Percentiles rank a stretch among this genome's conserved stretches.
These are phyloP conservation scores for Ganoderma boninense DNA, from an alignment of 1,284 basidiomycete species.

Conservation along the genomic window DNA sequence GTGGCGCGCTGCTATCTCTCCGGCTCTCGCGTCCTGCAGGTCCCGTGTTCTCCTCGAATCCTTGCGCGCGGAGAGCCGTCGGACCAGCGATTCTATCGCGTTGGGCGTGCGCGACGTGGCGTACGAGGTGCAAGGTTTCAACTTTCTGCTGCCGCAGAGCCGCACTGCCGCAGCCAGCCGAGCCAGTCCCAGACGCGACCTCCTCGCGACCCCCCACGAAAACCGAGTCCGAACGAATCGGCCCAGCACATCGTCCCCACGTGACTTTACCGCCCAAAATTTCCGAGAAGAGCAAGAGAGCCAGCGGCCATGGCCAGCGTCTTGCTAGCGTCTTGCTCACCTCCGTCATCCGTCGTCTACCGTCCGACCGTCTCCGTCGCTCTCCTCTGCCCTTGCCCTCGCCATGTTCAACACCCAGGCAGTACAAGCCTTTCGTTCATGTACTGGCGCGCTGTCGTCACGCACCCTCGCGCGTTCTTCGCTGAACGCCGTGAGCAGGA, in stretches of 20 bases:
- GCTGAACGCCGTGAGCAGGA: conserved; percentile 36
- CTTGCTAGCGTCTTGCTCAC: conserved; percentile 36
- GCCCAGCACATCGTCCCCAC: conserved; percentile 20
- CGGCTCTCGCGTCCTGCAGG: conserved; percentile 20
- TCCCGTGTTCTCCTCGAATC: conserved; percentile 12
- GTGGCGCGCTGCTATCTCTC: conserved; percentile 28
- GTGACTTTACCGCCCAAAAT: conserved; percentile 32
- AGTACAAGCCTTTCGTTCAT: conserved; percentile 62
- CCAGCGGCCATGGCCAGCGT: conserved; percentile 18
- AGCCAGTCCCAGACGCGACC: conserved; percentile 16
- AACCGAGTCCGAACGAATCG: conserved; percentile 12
- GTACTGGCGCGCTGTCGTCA: conserved; percentile 61
- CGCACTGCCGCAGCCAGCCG: conserved; percentile 9
- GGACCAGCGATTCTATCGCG: conserved; percentile 7
- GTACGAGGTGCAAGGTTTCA: conserved; percentile 7
- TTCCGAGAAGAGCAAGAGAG: conserved; percentile 24
- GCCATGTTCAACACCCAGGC: conserved; percentile 60
- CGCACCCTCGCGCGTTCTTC: conserved; percentile 51
- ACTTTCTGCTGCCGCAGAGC: conserved; percentile 1
- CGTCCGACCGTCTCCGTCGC: conserved; percentile 23
- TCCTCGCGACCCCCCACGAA: conserved; percentile 6
- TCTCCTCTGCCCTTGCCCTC: conserved; percentile 20
- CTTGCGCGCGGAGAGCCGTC: conserved; percentile 12
- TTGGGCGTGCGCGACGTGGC: conserved; percentile 20
- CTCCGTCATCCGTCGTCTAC: conserved; percentile 32